Evolutionary conservation across 2,329 filamentous ascomycete genomes (phyloP).

Genomic region (Cucurbitaria berberidis): DNA sequence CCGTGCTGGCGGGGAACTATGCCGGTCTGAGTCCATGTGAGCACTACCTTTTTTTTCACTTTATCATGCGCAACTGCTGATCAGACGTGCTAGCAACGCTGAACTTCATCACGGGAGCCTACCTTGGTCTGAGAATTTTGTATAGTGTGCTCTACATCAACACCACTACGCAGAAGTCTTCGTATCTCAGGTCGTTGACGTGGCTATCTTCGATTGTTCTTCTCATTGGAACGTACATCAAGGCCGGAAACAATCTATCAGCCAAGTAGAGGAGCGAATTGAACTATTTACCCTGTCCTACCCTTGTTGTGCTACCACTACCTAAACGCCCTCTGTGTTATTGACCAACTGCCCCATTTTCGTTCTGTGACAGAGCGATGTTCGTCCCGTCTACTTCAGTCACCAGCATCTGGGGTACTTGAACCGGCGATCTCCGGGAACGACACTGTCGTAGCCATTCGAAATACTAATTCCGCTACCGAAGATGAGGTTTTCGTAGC

Average conservation of each 20-base stretch:
- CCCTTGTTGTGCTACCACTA: too few species aligned
- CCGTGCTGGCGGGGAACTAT: constrained; percentile 51
- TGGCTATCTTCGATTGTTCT: constrained; percentile 19
- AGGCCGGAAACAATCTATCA: constrained; percentile 25
- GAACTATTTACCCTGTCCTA: background rate
- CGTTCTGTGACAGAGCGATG: too few species aligned
- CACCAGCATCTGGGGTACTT: background rate
- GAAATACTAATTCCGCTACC: constrained; percentile 7
- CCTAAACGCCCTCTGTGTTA: too few species aligned
- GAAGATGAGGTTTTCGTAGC: constrained; percentile 22
- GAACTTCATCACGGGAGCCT: constrained; percentile 24
- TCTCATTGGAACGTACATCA: constrained; percentile 24
- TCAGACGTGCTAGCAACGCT: constrained; percentile 18
- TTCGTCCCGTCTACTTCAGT: background rate
- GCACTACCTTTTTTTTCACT: background rate
- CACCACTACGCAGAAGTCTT: constrained; percentile 19
- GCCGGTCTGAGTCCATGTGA: constrained; percentile 37
- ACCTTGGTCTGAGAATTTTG: constrained; percentile 23
- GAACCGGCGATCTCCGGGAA: constrained; percentile 8
- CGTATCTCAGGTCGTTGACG: constrained; percentile 19
- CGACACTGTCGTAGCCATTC: constrained; percentile 7
- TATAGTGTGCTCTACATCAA: constrained; percentile 33
- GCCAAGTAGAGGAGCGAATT: background rate
- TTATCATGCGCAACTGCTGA: background rate
- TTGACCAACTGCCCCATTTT: too few species aligned